Base-by-base conservation (phyloP, 148 eudicot species). In the Rhododendron simsii region DNA sequence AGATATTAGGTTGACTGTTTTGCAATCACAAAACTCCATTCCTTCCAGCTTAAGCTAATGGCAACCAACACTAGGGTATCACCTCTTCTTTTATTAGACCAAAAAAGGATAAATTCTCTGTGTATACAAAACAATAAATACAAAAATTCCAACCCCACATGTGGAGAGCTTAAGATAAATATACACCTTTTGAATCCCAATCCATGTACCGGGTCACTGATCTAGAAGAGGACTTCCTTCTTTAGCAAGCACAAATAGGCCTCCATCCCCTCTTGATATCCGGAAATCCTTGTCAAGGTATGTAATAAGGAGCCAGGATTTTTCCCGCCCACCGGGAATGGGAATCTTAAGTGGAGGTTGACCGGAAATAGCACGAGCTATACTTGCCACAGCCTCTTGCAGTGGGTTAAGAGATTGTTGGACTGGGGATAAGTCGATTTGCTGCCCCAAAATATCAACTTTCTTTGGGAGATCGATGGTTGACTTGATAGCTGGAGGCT, bases 191-290 rank as follows among this genome's bases (percentile, higher is more conserved):
- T 82, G 51, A 37, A 37, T 39, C 48, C 47, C 26, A 47, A 47
- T 77, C 84, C 78, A 33, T 67, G n/a, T 86, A 83, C 88, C 84
- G 57, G 86, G 69, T 89, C 88, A 93, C 86, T 91, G 87, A 74
- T 93, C 89, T 48, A 97, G 89, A 85, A 97, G 94, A 28, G 96
- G 88, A 83, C 96, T 95, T 30, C 96, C 99, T 92, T 97, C 98
- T 90, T 93, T 93, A 78, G 91, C 98, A 71, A 97, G 99, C 53
- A 97, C 98, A 84, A 97, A 97, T 65, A 97, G 91, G 82, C 99
- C 98, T 75, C 98, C 99, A 89, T 97, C 99, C 63, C 99, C 99
- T 90, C 98, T 94, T 20, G 99, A 93, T 39, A 97, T 97, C 61
- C 96, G 92, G 61, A 95, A 84, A 89, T 97, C 98, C 45, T 94